phyloP scores from a whole-genome alignment of 1,284 basidiomycete species.

The Rhizoctonia solani region DNA sequence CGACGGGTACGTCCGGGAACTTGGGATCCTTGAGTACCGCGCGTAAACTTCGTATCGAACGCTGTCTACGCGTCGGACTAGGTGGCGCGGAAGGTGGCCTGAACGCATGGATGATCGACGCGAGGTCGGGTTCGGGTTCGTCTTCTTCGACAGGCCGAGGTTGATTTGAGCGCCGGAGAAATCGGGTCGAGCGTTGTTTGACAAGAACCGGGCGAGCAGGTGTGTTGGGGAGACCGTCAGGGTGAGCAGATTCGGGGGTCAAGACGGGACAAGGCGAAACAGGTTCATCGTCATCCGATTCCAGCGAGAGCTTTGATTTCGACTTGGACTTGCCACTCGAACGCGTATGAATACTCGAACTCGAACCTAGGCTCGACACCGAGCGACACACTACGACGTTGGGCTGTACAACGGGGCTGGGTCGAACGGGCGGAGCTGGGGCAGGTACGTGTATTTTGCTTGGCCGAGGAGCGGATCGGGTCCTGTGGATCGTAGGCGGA shows the following conservation, averaged over 20 bases:
- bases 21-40: constrained; percentile 22
- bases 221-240: constrained; percentile 7
- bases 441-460: constrained; percentile 15
- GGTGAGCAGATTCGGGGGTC: not conserved
- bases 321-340: not conserved
- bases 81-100: not conserved
- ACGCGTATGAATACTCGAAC: not conserved
- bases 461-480: constrained; percentile 20
- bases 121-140: constrained; percentile 23
- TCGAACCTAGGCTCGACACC: not conserved
- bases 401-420: constrained; percentile 15
- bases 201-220: not conserved
- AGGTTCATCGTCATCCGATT: too few species aligned
- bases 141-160: not conserved
- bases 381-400: constrained; percentile 23
- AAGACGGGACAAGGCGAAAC: not conserved
- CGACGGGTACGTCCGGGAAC: constrained; percentile 27
- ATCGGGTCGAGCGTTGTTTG: not conserved
- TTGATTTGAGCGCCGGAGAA: not conserved
- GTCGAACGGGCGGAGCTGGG: constrained; percentile 8
- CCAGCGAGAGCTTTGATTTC: too few species aligned
- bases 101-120: constrained; percentile 10
- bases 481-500: constrained; percentile 8
- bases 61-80: not conserved
- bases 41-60: constrained; percentile 15